These are phyloP conservation scores for Starmerella potacharoeniae DNA, from an alignment of 805 yeast species.

Conservation along the genomic window DNA sequence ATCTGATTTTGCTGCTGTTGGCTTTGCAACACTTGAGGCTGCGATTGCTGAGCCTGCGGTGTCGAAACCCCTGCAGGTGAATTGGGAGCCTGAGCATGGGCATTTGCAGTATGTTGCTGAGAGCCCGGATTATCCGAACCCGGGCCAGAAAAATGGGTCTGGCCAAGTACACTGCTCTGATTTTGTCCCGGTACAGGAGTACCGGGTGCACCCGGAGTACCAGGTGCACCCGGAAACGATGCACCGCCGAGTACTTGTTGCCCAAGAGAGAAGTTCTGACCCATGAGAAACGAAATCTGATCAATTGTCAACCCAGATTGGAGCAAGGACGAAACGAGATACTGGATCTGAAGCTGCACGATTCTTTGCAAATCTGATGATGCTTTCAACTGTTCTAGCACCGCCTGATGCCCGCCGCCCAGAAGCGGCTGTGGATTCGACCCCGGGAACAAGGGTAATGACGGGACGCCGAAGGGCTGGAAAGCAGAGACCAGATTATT, in stretches of 20 bases:
- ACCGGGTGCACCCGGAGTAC: neutral
- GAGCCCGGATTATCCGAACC: no score
- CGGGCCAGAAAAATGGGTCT: no score
- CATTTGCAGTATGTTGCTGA: no score
- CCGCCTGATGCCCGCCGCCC: neutral
- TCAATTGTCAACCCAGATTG: constrained; percentile 6
- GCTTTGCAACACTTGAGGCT: neutral
- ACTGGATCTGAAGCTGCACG: neutral
- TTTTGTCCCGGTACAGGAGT: neutral
- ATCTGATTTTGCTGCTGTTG: neutral
- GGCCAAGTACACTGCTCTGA: no score
- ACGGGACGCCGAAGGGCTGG: neutral
- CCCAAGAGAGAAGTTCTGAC: neutral
- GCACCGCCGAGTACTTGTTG: neutral
- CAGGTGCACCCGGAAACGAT: neutral
- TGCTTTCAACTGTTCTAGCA: neutral
- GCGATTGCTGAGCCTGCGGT: neutral
- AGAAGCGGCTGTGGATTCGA: neutral
- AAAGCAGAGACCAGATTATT: neutral
- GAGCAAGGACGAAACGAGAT: neutral
- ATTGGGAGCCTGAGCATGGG: neutral
- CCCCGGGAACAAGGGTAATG: neutral
- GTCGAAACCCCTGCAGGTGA: neutral
- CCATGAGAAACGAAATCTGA: constrained; percentile 1
- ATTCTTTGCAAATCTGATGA: neutral